These are phyloP conservation scores for Ophiocytium majus DNA, from an alignment of 352 stramenopile genomes.

Conservation along the genomic window DNA sequence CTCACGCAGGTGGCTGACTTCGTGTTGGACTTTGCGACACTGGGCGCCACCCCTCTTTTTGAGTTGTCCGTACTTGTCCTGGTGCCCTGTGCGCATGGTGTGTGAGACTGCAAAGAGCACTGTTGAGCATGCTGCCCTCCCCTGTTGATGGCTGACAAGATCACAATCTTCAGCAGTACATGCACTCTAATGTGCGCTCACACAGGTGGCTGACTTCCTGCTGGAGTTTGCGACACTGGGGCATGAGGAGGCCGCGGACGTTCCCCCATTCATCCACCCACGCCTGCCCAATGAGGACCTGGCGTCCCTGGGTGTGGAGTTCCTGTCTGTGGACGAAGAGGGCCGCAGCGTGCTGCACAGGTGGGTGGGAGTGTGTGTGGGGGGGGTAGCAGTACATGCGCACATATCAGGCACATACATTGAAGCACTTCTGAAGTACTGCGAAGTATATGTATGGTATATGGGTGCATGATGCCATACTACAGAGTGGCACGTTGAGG, in stretches of 20 bases:
- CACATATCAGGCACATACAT: too few relatives aligned
- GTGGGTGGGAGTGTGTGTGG: constrained; percentile 4
- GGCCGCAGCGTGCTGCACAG: constrained; percentile 53
- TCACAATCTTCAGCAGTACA: too few relatives aligned
- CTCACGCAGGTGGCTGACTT: background rate
- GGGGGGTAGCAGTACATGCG: too few relatives aligned
- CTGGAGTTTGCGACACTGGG: constrained; percentile 62
- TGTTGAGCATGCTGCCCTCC: too few relatives aligned
- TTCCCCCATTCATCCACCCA: constrained; percentile 61
- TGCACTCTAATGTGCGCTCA: too few relatives aligned
- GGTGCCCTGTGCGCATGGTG: too few relatives aligned
- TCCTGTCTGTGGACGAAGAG: constrained; percentile 58
- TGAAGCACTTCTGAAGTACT: too few relatives aligned
- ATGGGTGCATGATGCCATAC: too few relatives aligned
- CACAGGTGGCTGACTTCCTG: constrained; percentile 62
- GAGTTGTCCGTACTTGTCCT: background rate
- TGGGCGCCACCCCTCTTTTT: background rate
- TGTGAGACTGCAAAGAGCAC: too few relatives aligned
- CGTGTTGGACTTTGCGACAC: background rate
- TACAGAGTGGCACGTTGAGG: too few relatives aligned
- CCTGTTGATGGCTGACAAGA: too few relatives aligned
- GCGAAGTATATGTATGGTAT: too few relatives aligned
- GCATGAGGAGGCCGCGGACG: constrained; percentile 61
- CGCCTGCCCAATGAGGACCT: constrained; percentile 59
- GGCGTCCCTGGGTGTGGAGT: constrained; percentile 60